Conservation (phyloP, 768 basidiomycete genomes). For the Leccinum imitatum region DNA sequence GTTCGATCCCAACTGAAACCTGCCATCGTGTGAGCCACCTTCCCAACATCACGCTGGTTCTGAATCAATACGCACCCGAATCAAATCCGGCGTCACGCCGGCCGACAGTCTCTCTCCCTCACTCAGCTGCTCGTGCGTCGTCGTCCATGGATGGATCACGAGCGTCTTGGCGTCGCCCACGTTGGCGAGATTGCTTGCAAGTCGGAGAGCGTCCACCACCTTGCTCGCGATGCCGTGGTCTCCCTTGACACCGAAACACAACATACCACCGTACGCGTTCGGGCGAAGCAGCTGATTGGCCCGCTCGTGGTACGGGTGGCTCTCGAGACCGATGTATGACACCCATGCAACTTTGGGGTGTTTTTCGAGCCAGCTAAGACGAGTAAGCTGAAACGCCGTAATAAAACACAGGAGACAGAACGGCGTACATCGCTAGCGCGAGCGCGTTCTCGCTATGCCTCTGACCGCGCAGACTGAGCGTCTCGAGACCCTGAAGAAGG, state of each 20-base stretch:
- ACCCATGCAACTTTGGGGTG: slow-evolving; percentile 75
- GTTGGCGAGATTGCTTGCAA: slow-evolving; percentile 73
- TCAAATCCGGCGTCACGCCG: slow-evolving; percentile 56
- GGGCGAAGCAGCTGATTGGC: slow-evolving; percentile 57
- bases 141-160: slow-evolving; percentile 56
- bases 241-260: slow-evolving; percentile 77
- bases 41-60: neutral
- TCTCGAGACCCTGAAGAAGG: slow-evolving; percentile 60
- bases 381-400: neutral
- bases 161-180: slow-evolving; percentile 67
- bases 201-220: slow-evolving; percentile 66
- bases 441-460: slow-evolving; percentile 52
- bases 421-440: slow-evolving; percentile 42
- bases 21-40: slow-evolving; percentile 6
- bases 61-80: slow-evolving; percentile 42
- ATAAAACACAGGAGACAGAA: too few species aligned
- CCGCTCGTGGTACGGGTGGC: slow-evolving; percentile 57
- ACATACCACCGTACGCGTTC: slow-evolving; percentile 63
- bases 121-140: slow-evolving; percentile 59
- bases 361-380: slow-evolving; percentile 50
- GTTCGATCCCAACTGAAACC: slow-evolving; percentile 47
- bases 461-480: slow-evolving; percentile 58
- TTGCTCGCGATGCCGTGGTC: slow-evolving; percentile 49
- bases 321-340: slow-evolving; percentile 67
- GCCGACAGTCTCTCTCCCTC: slow-evolving; percentile 46